Conservation (phyloP, 1,284 basidiomycete species). For the Ustilago esculenta region DNA sequence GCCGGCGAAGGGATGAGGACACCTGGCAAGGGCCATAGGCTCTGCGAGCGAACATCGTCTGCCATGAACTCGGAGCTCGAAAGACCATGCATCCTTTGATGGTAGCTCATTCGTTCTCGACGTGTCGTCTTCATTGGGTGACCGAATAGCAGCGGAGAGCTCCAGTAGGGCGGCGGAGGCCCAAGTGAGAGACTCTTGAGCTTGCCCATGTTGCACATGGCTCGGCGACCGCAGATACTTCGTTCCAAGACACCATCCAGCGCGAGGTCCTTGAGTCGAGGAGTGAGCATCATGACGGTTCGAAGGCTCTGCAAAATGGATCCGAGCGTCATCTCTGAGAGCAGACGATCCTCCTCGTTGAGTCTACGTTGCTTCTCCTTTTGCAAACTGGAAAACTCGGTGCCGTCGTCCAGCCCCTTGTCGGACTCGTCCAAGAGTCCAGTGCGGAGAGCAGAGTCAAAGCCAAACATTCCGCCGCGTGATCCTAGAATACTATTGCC, state of each 20-base stretch:
- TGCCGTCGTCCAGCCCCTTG: slow-evolving; percentile 28
- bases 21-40: slow-evolving; percentile 41
- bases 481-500: slow-evolving; percentile 44
- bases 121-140: slow-evolving; percentile 45
- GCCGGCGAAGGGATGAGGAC: slow-evolving; percentile 43
- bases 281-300: slow-evolving; percentile 43
- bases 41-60: slow-evolving; percentile 37
- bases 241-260: slow-evolving; percentile 52
- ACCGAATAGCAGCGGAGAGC: slow-evolving; percentile 49
- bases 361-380: slow-evolving; percentile 27
- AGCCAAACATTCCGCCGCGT: slow-evolving; percentile 48
- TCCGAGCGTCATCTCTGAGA: slow-evolving; percentile 48
- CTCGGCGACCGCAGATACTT: slow-evolving; percentile 44
- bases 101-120: slow-evolving; percentile 33
- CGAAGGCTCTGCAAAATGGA: slow-evolving; percentile 43
- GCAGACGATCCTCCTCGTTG: slow-evolving; percentile 44
- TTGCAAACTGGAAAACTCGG: slow-evolving; percentile 34
- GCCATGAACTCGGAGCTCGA: slow-evolving; percentile 18
- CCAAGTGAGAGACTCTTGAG: slow-evolving; percentile 51
- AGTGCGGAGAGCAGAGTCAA: slow-evolving; percentile 36
- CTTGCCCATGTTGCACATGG: slow-evolving; percentile 49
- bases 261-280: slow-evolving; percentile 42
- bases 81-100: slow-evolving; percentile 35
- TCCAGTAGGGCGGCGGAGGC: slow-evolving; percentile 55
- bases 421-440: slow-evolving; percentile 35